Evolutionary conservation across 2,329 filamentous ascomycete species (phyloP), one percentile per base, ranked within the genome.

Genomic region (Aspergillus aculeatus): DNA sequence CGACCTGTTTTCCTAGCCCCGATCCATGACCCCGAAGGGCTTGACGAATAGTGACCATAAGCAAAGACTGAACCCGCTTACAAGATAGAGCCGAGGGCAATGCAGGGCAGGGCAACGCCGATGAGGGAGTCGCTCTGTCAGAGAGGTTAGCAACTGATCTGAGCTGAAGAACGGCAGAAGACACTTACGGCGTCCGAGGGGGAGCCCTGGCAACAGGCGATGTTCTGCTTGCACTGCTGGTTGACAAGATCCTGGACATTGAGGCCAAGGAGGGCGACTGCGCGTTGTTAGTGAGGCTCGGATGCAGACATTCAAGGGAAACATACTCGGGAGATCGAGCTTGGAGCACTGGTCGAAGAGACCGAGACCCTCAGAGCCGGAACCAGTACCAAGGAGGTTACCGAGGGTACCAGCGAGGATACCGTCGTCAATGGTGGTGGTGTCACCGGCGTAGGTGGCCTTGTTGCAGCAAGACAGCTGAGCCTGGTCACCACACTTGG

Each of bases 341-440:
- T 76, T 75, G 69, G 74, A 75, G 75, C 76, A 78, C 71, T 76
- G 69, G 64, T 77, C 67, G 67, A 77, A 77, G 63, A 78, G 69
- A 69, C 71, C 73, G 29, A 77, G 63, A 62, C 73, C 71, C 54
- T 71, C 60, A 38, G 72, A 57, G 57, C 71, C 71, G 48, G 73
- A 70, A 55, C 72, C 71, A 60, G 64, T 62, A 61, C 73, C 71
- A 63, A 77, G 64, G 26, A 77, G 67, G 67, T 72, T 69, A 64
- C 62, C 62, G 58, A 77, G 71, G 35, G 68, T 63, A 63, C 73
- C 73, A 50, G 66, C 65, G 16, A 76, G 73, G 35, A 73, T 63
- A 57, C 73, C 74, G 21, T 65, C 64, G 60, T 67, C 66, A 61
- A 73, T 65, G 53, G 69, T 62, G 63, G 69, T 73, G 66, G 64